Percentiles rank a stretch among this genome's conserved stretches.
phyloP scores from a whole-genome alignment of 768 basidiomycete genomes.

The Rossbeevera mucosa region DNA sequence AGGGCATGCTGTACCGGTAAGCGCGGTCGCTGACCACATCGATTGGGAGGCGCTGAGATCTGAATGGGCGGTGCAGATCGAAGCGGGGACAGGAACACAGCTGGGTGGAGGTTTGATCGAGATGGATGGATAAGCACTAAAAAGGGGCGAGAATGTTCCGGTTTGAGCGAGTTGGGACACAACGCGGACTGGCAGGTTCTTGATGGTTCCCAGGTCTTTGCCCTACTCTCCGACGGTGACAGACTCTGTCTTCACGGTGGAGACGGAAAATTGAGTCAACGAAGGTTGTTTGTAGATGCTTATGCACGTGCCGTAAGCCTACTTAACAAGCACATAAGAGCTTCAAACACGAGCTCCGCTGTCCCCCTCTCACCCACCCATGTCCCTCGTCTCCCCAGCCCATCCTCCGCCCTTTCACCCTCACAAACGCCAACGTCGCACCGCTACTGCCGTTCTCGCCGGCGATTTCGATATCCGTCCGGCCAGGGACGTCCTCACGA shows the following conservation, averaged over 20 bases:
- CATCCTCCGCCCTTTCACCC: slow-evolving; percentile 15
- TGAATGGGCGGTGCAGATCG: slow-evolving; percentile 14
- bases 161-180: slow-evolving; percentile 23
- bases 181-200: slow-evolving; percentile 24
- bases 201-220: slow-evolving; percentile 29
- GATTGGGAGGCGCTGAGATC: slow-evolving; percentile 9
- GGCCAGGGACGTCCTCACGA: slow-evolving; percentile 71
- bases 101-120: slow-evolving; percentile 8
- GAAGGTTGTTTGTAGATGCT: slow-evolving; percentile 33
- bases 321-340: slow-evolving; percentile 34
- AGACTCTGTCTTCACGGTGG: too few relatives aligned
- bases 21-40: background rate
- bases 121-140: slow-evolving; percentile 16
- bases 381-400: slow-evolving; percentile 21
- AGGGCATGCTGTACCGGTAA: slow-evolving; percentile 4
- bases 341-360: slow-evolving; percentile 32
- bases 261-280: too few relatives aligned
- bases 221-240: background rate
- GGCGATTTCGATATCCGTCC: slow-evolving; percentile 69
- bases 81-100: slow-evolving; percentile 5
- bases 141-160: slow-evolving; percentile 12
- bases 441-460: slow-evolving; percentile 71
- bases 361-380: slow-evolving; percentile 17
- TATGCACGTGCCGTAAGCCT: slow-evolving; percentile 35
- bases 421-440: slow-evolving; percentile 46